Percentiles rank a stretch among this genome's conserved stretches.
phyloP scores from a whole-genome alignment of 257 asterid genomes.

The Euphrasia confusa region DNA sequence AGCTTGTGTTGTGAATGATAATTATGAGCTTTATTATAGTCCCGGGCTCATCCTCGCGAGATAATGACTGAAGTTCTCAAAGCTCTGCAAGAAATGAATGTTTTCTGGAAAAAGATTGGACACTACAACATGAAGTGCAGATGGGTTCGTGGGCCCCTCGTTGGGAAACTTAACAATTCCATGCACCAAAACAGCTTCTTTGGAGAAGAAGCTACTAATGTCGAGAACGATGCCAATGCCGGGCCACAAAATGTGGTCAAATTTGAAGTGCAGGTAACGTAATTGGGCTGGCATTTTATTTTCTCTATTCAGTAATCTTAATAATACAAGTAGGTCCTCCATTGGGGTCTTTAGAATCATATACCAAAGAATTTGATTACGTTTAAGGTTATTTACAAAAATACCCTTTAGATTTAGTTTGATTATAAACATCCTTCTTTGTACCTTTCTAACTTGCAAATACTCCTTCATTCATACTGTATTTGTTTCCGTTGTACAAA shows the following conservation, averaged over 20 bases:
- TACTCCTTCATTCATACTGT: too few relatives aligned
- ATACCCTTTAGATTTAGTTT: too few relatives aligned
- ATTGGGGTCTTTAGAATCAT: too few relatives aligned
- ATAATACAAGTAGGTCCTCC: too few relatives aligned
- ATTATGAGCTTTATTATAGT: slow-evolving; percentile 33
- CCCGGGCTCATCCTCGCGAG: slow-evolving; percentile 80
- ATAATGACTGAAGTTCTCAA: slow-evolving; percentile 75
- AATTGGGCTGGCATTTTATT: neutral
- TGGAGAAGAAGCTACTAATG: slow-evolving; percentile 49
- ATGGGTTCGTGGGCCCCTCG: slow-evolving; percentile 51
- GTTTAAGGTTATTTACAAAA: too few relatives aligned
- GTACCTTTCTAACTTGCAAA: too few relatives aligned
- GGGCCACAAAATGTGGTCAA: slow-evolving; percentile 56
- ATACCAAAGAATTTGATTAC: too few relatives aligned
- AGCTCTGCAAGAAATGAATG: slow-evolving; percentile 70
- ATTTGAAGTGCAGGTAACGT: slow-evolving; percentile 88
- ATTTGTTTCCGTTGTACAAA: too few relatives aligned
- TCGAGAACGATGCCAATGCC: slow-evolving; percentile 47
- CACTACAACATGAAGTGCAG: slow-evolving; percentile 83
- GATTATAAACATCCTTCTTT: too few relatives aligned
- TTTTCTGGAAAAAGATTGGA: slow-evolving; percentile 71
- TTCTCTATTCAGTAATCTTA: neutral
- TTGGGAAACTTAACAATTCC: slow-evolving; percentile 37
- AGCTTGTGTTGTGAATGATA: too few relatives aligned
- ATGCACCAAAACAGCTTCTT: slow-evolving; percentile 43